Percentiles rank a stretch among this genome's conserved stretches.
phyloP scores from a whole-genome alignment of 116 monocot species.

The Dioscorea cayenensis region DNA sequence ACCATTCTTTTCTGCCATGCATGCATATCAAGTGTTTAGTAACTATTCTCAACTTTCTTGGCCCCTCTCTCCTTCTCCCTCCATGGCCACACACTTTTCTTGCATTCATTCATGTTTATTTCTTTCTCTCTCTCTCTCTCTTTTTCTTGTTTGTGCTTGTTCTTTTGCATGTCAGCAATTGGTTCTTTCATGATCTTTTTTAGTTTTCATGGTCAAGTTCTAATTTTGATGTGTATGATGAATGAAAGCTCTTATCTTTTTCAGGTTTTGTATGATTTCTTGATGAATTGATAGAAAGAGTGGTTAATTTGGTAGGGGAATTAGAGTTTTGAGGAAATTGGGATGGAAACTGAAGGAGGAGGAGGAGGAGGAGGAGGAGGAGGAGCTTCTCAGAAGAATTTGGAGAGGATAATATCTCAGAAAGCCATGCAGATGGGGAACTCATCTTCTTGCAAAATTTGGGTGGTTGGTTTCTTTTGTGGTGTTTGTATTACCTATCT shows the following conservation, averaged over 20 bases:
- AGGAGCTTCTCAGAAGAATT: slow-evolving; percentile 35
- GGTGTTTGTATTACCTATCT: slow-evolving; percentile 62
- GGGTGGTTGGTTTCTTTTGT: slow-evolving; percentile 69
- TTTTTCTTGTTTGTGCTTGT: background rate
- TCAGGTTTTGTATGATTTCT: slow-evolving; percentile 1
- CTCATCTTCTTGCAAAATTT: slow-evolving; percentile 47
- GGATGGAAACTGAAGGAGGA: slow-evolving; percentile 24
- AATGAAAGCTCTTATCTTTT: slow-evolving; percentile 4
- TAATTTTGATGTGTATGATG: background rate
- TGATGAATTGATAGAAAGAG: too few relatives aligned
- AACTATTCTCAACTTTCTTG: too few relatives aligned
- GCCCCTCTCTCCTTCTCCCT: too few relatives aligned
- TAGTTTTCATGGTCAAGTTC: background rate
- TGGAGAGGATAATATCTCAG: slow-evolving; percentile 68
- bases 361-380: background rate
- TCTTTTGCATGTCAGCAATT: background rate
- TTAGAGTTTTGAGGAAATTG: background rate
- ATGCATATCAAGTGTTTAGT: too few relatives aligned
- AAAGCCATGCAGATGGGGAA: slow-evolving; percentile 60
- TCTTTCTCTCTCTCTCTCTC: background rate
- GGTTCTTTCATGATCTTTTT: background rate
- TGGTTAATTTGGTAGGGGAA: background rate
- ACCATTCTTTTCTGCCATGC: too few relatives aligned
- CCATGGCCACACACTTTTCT: too few relatives aligned
- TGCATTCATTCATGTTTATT: background rate